A percentile compares a stretch with the other conserved stretches of the same genome.
Conservation (phyloP, 345 rosid genomes). For the Bruguiera parviflora region DNA sequence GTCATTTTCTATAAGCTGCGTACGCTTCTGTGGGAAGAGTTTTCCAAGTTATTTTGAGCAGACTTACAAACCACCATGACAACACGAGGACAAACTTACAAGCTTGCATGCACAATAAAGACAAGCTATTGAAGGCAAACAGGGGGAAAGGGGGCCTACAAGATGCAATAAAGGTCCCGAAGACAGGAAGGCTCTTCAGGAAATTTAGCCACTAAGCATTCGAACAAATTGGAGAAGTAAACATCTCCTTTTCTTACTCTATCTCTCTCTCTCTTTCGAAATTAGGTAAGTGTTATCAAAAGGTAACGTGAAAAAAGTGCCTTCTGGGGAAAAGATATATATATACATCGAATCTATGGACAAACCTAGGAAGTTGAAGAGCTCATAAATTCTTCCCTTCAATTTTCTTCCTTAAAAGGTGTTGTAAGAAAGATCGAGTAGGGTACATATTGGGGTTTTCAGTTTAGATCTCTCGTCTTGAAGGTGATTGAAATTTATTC, state of each 20-base stretch:
- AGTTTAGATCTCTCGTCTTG: not conserved
- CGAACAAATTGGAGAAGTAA: slow-evolving; percentile 27
- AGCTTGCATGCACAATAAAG: not conserved
- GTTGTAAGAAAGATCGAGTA: not conserved
- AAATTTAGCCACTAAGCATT: slow-evolving; percentile 34
- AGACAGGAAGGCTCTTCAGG: slow-evolving; percentile 19
- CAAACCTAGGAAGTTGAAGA: slow-evolving; percentile 17
- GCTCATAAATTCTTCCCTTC: not conserved
- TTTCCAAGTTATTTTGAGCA: not conserved
- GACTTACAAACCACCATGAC: slow-evolving; percentile 2
- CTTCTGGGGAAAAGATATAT: slow-evolving; percentile 1
- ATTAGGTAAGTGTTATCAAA: slow-evolving; percentile 1
- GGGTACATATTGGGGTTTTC: not conserved
- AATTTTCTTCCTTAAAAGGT: not conserved
- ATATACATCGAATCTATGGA: slow-evolving; percentile 14
- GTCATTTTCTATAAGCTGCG: too few relatives aligned
- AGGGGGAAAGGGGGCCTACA: slow-evolving; percentile 3
- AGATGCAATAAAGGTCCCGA: slow-evolving; percentile 10
- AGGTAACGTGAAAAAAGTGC: slow-evolving; percentile 11
- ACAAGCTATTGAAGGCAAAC: slow-evolving; percentile 12
- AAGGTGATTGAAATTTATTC: not conserved
- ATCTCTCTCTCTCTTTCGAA: not conserved
- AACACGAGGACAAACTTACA: slow-evolving; percentile 8
- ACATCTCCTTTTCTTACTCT: not conserved
- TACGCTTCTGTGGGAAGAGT: too few relatives aligned